Conservation (phyloP, 257 asterid genomes). For the Solanum sparsipilum region DNA sequence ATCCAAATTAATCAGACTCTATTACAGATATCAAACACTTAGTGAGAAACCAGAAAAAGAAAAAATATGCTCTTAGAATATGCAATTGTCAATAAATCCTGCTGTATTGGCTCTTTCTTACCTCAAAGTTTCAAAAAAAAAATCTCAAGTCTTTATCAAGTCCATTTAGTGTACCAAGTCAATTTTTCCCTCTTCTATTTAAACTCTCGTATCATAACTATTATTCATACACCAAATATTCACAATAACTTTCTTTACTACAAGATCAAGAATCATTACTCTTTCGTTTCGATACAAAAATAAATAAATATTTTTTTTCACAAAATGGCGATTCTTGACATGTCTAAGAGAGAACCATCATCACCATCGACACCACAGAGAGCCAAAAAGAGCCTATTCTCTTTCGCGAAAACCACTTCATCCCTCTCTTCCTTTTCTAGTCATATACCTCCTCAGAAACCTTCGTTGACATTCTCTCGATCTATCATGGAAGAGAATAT, state of each 20-base stretch:
- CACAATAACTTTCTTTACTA: not conserved
- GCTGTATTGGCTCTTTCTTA: not conserved
- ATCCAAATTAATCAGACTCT: not conserved
- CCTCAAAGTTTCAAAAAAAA: not conserved
- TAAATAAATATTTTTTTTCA: fast-evolving
- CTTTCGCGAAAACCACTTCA: conserved; percentile 13
- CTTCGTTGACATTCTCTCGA: conserved; percentile 19
- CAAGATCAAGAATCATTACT: not conserved
- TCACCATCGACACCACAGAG: conserved; percentile 21
- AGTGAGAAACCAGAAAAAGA: fast-evolving
- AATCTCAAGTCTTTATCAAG: not conserved
- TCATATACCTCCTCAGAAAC: conserved; percentile 15
- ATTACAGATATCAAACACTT: not conserved
- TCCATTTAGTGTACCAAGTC: not conserved
- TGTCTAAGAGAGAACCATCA: not conserved
- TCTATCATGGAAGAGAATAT: conserved; percentile 39
- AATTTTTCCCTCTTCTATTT: not conserved
- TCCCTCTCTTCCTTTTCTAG: conserved; percentile 12
- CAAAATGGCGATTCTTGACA: not conserved
- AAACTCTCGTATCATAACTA: not conserved
- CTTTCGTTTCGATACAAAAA: not conserved
- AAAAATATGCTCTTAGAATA: not conserved
- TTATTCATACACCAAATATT: not conserved
- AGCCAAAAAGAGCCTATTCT: conserved; percentile 12
- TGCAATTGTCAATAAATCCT: not conserved